A percentile compares a stretch with the other conserved stretches of the same genome.
phyloP scores from a whole-genome alignment of 768 basidiomycete genomes.

The Hortiboletus flavorubellus region DNA sequence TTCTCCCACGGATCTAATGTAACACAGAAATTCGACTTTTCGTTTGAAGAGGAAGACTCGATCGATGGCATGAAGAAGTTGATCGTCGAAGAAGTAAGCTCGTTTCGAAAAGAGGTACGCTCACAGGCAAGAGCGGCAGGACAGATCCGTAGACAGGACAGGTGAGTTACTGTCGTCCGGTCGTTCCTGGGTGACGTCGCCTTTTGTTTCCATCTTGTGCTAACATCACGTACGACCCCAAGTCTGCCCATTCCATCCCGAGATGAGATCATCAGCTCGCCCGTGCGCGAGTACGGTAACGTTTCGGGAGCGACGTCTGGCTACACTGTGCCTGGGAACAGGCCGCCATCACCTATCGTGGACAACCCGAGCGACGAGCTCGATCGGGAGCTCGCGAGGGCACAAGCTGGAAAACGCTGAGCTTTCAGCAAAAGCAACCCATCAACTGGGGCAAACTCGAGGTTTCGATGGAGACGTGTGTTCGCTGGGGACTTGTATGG shows the following conservation, averaged over 20 bases:
- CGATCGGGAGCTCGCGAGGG: slow-evolving; percentile 80
- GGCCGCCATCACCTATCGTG: slow-evolving; percentile 64
- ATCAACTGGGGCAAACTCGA: background rate
- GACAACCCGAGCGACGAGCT: slow-evolving; percentile 85
- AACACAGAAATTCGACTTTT: slow-evolving; percentile 81
- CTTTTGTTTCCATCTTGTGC: background rate
- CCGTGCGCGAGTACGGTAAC: slow-evolving; percentile 57
- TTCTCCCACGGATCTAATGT: background rate
- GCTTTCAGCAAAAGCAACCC: background rate
- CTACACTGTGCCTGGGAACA: slow-evolving; percentile 48
- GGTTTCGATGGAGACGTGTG: too few relatives aligned
- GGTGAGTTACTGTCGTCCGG: slow-evolving; percentile 37
- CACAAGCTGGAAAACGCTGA: slow-evolving; percentile 46
- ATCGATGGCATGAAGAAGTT: slow-evolving; percentile 97
- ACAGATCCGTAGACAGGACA: slow-evolving; percentile 75
- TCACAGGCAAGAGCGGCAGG: slow-evolving; percentile 71
- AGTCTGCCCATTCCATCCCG: slow-evolving; percentile 79
- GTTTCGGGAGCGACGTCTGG: slow-evolving; percentile 68
- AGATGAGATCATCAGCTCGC: slow-evolving; percentile 78
- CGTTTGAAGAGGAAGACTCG: slow-evolving; percentile 93
- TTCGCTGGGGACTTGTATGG: too few relatives aligned
- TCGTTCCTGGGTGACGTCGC: background rate
- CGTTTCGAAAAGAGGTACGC: slow-evolving; percentile 88
- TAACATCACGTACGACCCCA: background rate
- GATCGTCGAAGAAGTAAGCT: slow-evolving; percentile 89